A percentile compares a stretch with the other conserved stretches of the same genome.
Conservation (phyloP, 2,329 filamentous ascomycete genomes). For the Lizonia empirigonia region DNA sequence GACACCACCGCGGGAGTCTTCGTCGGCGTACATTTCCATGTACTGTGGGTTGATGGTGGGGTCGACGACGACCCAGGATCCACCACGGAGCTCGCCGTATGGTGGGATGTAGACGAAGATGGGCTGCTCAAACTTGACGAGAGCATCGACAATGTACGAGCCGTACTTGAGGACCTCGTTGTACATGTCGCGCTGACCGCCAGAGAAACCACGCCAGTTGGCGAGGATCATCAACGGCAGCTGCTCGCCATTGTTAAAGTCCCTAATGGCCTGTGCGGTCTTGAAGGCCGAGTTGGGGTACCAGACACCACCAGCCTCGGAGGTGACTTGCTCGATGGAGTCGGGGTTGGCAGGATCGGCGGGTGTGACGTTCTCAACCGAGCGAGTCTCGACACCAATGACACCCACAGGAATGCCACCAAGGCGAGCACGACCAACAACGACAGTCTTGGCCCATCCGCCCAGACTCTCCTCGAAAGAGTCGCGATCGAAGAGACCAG, state of each 20-base stretch:
- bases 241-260: conserved; percentile 99
- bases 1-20: conserved; percentile 93
- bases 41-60: conserved; percentile 94
- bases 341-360: conserved; percentile 98
- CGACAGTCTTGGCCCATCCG: conserved; percentile 95
- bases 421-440: conserved; percentile 93
- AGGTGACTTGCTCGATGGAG: conserved; percentile 92
- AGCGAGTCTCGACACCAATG: conserved; percentile 93
- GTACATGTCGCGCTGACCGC: conserved; percentile 99
- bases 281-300: conserved; percentile 99
- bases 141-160: conserved; percentile 97
- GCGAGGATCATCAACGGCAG: conserved; percentile 98
- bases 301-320: conserved; percentile 98
- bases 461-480: conserved; percentile 97
- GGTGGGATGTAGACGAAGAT: conserved; percentile 99
- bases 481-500: conserved; percentile 93
- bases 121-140: conserved; percentile 98
- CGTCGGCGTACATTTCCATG: conserved; percentile 99
- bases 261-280: conserved; percentile 96
- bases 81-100: conserved; percentile 94
- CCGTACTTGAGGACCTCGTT: conserved; percentile 99
- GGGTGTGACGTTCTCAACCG: conserved; percentile 94
- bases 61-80: conserved; percentile 98
- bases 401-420: conserved; percentile 98
- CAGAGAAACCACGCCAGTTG: conserved; percentile 99